Evolutionary conservation across 345 rosid species (phyloP), one percentile per base, ranked within the genome.

Genomic region (Leavenworthia alabamica): DNA sequence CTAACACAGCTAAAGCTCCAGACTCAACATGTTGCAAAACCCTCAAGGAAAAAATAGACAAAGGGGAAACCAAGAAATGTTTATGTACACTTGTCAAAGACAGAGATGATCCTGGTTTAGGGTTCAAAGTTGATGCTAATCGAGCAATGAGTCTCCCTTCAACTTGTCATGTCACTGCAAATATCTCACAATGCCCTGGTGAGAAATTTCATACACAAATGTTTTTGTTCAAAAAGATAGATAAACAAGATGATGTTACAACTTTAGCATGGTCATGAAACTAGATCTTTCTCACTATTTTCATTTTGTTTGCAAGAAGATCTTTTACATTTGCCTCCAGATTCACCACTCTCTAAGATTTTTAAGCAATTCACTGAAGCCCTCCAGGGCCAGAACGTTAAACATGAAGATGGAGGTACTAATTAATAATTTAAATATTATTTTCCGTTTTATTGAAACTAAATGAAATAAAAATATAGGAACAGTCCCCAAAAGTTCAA

Each of bases 41-140:
- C 45, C 68, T 75, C 8, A 62, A 24, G 32, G 52, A 57, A 37
- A 64, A 63, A 15, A 11, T 74, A 15, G 43, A 65, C 56, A 64
- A 50, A 71, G 61, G 75, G 54, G 67, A 75, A 35, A 75, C 73
- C 57, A 80, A 70, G 49, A 77, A 52, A 64, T 80, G 78, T 51
- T 64, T 75, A 2, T 80, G 81, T 58, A 7, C 64, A 16, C 65
- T 80, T 16, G 74, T 75, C 44, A 66, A 64, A 14, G 81, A 77
- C 50, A 42, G 72, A 31, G 73, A 77, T 55, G 79, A 75, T 39
- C 79, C 76, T 7, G 54, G 56, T 13, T 65, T 75, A 47, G 79
- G 79, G 55, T 57, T 75, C 64, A 75, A 67, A 51, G 65, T 80
- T 51, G 79, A 77, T 66, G 79, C 76, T 13, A 72, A 73, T 36